Conservation (phyloP, 139 green algal species). For the Chlamydomonas sp. region DNA sequence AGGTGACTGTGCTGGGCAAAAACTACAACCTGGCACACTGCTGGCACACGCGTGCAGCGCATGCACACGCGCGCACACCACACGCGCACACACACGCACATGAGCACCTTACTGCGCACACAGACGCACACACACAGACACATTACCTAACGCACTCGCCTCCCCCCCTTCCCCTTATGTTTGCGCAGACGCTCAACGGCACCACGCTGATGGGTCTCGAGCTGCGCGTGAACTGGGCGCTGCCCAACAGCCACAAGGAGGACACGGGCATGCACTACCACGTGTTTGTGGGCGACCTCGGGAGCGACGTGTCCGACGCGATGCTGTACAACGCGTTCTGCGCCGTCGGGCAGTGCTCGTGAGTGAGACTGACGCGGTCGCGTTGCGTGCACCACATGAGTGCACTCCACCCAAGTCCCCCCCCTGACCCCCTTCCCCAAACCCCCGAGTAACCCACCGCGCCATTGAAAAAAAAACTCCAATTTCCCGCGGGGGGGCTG, state of each 20-base stretch:
- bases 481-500: not conserved
- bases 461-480: too few relatives aligned
- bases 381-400: too few relatives aligned
- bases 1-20: not conserved
- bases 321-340: constrained; percentile 29
- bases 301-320: constrained; percentile 39
- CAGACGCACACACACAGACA: too few relatives aligned
- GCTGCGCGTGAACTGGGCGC: constrained; percentile 69
- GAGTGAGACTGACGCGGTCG: constrained; percentile 14
- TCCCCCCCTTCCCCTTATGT: constrained; percentile 25
- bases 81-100: too few relatives aligned
- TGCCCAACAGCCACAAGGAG: constrained; percentile 56
- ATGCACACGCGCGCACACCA: too few relatives aligned
- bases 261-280: constrained; percentile 52
- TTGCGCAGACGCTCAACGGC: constrained; percentile 17
- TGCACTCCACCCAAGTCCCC: too few relatives aligned
- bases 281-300: constrained; percentile 71
- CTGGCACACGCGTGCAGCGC: constrained; percentile 12
- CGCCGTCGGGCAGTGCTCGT: constrained; percentile 23
- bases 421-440: too few relatives aligned
- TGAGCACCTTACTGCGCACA: too few relatives aligned
- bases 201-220: constrained; percentile 52
- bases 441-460: too few relatives aligned
- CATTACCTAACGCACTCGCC: too few relatives aligned
- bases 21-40: constrained; percentile 10